phyloP scores from a whole-genome alignment of 2,329 filamentous ascomycete genomes.

The Penicillium rolfsii region DNA sequence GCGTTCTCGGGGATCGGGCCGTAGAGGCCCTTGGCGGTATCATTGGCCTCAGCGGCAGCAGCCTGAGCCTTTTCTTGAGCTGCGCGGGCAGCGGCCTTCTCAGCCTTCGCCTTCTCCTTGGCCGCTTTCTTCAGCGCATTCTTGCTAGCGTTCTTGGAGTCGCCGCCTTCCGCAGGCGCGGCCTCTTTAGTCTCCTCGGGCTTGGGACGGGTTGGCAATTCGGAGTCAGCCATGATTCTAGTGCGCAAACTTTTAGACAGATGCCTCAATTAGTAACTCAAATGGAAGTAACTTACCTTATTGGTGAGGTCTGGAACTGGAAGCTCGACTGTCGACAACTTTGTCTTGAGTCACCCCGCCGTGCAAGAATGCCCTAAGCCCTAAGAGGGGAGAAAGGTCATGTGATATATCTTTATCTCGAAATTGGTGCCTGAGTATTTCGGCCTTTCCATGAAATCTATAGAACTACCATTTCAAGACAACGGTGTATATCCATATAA shows the following conservation, averaged over 20 bases:
- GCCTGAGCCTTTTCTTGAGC: slow-evolving; percentile 74
- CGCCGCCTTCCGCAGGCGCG: slow-evolving; percentile 44
- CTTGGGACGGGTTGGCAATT: slow-evolving; percentile 46
- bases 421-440: slow-evolving; percentile 5
- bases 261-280: slow-evolving; percentile 3
- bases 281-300: slow-evolving; percentile 20
- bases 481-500: not conserved
- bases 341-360: slow-evolving; percentile 41
- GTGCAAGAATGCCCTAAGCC: slow-evolving; percentile 36
- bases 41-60: slow-evolving; percentile 65
- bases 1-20: slow-evolving; percentile 67
- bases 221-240: slow-evolving; percentile 44
- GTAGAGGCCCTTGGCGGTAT: slow-evolving; percentile 72
- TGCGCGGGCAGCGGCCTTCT: slow-evolving; percentile 71
- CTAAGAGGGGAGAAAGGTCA: slow-evolving; percentile 37
- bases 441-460: not conserved
- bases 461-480: not conserved
- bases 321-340: slow-evolving; percentile 16
- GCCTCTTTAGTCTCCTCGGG: slow-evolving; percentile 39
- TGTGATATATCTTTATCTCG: slow-evolving; percentile 13
- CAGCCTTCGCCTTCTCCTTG: slow-evolving; percentile 86
- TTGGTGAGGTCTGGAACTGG: slow-evolving; percentile 23
- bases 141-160: slow-evolving; percentile 60
- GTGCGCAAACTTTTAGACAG: not conserved
- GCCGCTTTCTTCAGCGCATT: slow-evolving; percentile 84